Evolutionary conservation across 1,284 basidiomycete species (phyloP), one percentile per base, ranked within the genome.

Genomic region (Agaricales sp.): DNA sequence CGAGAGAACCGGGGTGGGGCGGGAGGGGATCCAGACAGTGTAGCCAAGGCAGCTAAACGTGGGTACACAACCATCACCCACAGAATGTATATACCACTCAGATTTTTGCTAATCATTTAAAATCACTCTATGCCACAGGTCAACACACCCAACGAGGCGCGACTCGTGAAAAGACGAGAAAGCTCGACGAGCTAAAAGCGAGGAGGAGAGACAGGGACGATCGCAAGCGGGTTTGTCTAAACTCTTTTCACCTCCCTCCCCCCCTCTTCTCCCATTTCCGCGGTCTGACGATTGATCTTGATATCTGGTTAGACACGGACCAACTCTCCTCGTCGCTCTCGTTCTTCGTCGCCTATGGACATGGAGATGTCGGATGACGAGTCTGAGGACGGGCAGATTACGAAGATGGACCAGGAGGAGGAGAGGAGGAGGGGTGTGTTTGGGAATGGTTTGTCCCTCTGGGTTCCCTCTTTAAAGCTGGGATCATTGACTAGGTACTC

Each of bases 101-200:
- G 39, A 41, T 41, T 6, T 6, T 41, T 11, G 6, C 18, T 41
- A 8, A 18, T 8, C 4, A 18, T 48, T 52, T 52, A 45, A 50
- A 43, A 16, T 39, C 12, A 41, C 12, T 43, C 22, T n/a, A 13
- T 50, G 14, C 45, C 54, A 25, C 51, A 88, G 86, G 84, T 20
- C 76, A 80, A 67, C 86, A 91, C 54, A 77, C 82, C 23, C 74
- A 78, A 21, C 80, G 89, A 18, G 89, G 88, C 12, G 80, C 83
- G 3, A 87, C 87, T 1, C 90, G 87, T 59, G 87, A 92, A 66
- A 93, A 93, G 67, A 73, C 74, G 3, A 74, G 74, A 44, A 89
- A 86, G 57, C 73, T 94, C 20, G 86, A 87, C 51, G 89, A 92
- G 62, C 70, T 93, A 20, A 92, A 86, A 66, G 87, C 83, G 14